phyloP scores from a whole-genome alignment of 805 yeast species.

The Metschnikowia vanudenii region DNA sequence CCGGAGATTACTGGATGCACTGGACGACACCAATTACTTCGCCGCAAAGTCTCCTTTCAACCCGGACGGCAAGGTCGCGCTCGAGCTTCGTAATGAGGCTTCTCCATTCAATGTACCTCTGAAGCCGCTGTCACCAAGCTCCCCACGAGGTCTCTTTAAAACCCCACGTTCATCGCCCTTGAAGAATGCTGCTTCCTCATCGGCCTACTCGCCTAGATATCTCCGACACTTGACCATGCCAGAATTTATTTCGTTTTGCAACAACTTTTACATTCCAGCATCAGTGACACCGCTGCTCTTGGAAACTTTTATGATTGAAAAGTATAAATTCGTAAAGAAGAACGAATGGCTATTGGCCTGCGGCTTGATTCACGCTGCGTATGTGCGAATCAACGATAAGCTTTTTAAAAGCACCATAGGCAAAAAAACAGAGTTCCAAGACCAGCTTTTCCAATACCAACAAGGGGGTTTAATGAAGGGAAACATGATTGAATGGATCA shows the following conservation, averaged over 20 bases:
- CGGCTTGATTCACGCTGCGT: conserved; percentile 62
- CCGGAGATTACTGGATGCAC: conserved; percentile 24
- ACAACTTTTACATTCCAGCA: conserved; percentile 60
- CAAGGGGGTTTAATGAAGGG: conserved; percentile 50
- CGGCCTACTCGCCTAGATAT: conserved; percentile 15
- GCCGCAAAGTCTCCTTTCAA: conserved; percentile 16
- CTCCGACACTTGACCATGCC: conserved; percentile 28
- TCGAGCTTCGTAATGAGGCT: conserved; percentile 6
- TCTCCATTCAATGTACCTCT: conserved; percentile 16
- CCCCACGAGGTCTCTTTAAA: conserved; percentile 22
- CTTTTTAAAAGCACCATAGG: conserved; percentile 48
- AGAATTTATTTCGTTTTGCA: conserved; percentile 50
- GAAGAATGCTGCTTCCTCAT: conserved; percentile 3
- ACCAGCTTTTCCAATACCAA: conserved; percentile 52
- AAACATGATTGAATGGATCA: conserved; percentile 54
- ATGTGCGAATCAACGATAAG: conserved; percentile 51
- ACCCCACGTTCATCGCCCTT: conserved; percentile 10
- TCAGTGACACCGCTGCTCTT: conserved; percentile 50
- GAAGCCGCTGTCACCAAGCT: neutral
- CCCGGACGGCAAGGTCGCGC: conserved; percentile 4
- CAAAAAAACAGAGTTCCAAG: conserved; percentile 45
- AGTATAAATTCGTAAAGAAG: conserved; percentile 48
- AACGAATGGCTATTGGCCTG: conserved; percentile 70
- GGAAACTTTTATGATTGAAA: conserved; percentile 49
- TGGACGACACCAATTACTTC: conserved; percentile 1